phyloP scores from a whole-genome alignment of 495 filamentous ascomycete genomes.

The Xylaria venustula region DNA sequence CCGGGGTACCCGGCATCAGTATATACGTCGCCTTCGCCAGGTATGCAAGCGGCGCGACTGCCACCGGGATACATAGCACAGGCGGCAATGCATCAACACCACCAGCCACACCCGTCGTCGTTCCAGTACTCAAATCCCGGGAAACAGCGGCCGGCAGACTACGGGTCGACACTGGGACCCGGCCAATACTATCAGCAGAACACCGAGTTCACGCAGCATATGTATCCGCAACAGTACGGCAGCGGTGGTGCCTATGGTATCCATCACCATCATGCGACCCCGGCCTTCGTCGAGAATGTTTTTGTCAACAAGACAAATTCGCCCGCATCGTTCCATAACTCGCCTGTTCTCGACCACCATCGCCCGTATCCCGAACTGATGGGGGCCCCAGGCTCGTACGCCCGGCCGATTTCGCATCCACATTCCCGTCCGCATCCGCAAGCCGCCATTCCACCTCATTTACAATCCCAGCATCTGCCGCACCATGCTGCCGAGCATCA shows the following conservation, averaged over 20 bases:
- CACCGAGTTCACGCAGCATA: conserved; percentile 21
- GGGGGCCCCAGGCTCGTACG: neutral
- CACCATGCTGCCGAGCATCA: conserved; percentile 14
- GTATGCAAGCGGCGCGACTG: neutral
- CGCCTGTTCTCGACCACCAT: conserved; percentile 28
- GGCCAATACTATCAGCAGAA: conserved; percentile 63
- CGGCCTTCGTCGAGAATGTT: conserved; percentile 35
- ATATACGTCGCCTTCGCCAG: conserved; percentile 31
- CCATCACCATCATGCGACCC: conserved; percentile 10
- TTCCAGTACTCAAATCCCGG: conserved; percentile 64
- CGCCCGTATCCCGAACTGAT: conserved; percentile 12
- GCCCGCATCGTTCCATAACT: conserved; percentile 36
- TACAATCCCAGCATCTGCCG: conserved; percentile 3
- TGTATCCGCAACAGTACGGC: conserved; percentile 22
- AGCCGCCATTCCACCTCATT: neutral
- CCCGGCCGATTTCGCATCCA: conserved; percentile 21
- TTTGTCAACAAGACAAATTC: conserved; percentile 38
- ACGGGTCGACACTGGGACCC: conserved; percentile 50
- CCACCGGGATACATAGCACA: conserved; percentile 14
- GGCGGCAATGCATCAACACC: conserved; percentile 18
- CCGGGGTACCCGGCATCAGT: conserved; percentile 14
- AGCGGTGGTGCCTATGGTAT: neutral
- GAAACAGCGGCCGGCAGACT: conserved; percentile 53
- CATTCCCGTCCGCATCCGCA: conserved; percentile 20
- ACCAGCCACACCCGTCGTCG: conserved; percentile 47